Evolutionary conservation across 2,329 filamentous ascomycete species (phyloP), one percentile per base, ranked within the genome.

Genomic region (Hypomyces perniciosus): DNA sequence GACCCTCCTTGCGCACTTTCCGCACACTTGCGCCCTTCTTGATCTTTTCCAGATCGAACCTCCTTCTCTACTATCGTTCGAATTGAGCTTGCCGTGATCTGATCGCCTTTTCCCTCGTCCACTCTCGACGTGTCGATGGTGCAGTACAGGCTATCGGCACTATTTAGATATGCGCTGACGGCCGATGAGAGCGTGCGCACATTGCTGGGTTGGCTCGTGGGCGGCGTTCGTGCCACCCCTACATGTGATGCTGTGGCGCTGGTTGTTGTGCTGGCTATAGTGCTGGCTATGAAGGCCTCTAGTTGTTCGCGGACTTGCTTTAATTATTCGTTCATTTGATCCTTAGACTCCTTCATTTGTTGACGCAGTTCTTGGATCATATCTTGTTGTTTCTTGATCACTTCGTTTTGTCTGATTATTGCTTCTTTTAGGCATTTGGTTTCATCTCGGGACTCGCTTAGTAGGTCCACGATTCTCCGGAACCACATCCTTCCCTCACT

Each of bases 21-120:
- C 52, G 26, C 55, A 62, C 3, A 55, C 42, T 44, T 59, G 53
- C 54, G 60, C 8, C 57, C 55, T 35, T 61, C 55, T 10, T 29
- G 20, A 9, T 41, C 13, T 41, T 8, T 2, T 41, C 13, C 38
- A 27, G 26, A 8, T 8, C 8, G 38, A 8, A 41, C 38, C 13
- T 41, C 38, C 13, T n/a, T 41, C 13, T 41, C 38, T 8, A 41
- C 38, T 8, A 41, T 41, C 7, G 38, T 41, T 41, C 38, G 38
- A n/a, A 41, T 41, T n/a, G 8, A 8, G 8, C 38, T n/a, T 41
- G 13, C 8, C 8, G 8, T 8, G 38, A 41, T 8, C 7, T 41
- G 38, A 41, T 8, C 38, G 8, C 38, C 38, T 8, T 41, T n/a
- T 20, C 4, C 38, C 8, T 10, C 13, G 8, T 41, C 8, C 26